Percentiles rank a stretch among this genome's conserved stretches.
Evolutionary conservation across 371 early-diverging fungal genomes (phyloP).

Genomic region (Batrachochytrium dendrobatidis): DNA sequence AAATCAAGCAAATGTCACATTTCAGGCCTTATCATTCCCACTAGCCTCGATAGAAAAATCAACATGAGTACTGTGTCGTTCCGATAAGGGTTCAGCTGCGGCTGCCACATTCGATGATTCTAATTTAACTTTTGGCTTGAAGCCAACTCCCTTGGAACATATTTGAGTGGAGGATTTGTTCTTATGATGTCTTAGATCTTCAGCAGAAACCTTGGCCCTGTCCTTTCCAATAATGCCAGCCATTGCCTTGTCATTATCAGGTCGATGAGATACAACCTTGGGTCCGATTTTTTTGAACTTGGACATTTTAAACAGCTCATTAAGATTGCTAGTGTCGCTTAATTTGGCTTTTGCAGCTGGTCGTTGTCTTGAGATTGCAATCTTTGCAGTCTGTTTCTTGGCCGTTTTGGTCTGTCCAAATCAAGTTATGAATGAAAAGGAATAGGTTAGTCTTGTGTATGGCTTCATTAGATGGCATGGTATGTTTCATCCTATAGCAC

Average conservation of each 20-base stretch:
- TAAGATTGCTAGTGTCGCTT: conserved; percentile 28
- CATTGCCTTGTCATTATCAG: conserved; percentile 15
- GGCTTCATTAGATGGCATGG: neutral
- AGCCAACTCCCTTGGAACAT: neutral
- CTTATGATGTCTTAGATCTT: no score
- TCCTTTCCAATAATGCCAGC: conserved; percentile 9
- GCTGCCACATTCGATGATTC: no score
- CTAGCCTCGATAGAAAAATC: no score
- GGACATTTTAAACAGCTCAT: conserved; percentile 42
- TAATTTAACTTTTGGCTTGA: no score
- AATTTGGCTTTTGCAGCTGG: conserved; percentile 16
- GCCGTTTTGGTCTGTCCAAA: conserved; percentile 2
- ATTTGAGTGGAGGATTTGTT: no score
- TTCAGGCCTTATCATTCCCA: no score
- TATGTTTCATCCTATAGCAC: neutral
- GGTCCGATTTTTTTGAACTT: conserved; percentile 31
- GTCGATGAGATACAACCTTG: conserved; percentile 29
- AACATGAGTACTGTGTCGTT: no score
- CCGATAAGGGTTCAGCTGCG: no score
- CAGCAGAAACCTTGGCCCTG: neutral
- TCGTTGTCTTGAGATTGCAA: conserved; percentile 11
- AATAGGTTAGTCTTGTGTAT: neutral
- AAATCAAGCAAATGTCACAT: no score
- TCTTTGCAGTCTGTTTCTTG: conserved; percentile 13
- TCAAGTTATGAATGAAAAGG: neutral